These are phyloP conservation scores for Bimuria novae-zelandiae DNA, from an alignment of 2,329 filamentous ascomycete genomes.

Conservation along the genomic window DNA sequence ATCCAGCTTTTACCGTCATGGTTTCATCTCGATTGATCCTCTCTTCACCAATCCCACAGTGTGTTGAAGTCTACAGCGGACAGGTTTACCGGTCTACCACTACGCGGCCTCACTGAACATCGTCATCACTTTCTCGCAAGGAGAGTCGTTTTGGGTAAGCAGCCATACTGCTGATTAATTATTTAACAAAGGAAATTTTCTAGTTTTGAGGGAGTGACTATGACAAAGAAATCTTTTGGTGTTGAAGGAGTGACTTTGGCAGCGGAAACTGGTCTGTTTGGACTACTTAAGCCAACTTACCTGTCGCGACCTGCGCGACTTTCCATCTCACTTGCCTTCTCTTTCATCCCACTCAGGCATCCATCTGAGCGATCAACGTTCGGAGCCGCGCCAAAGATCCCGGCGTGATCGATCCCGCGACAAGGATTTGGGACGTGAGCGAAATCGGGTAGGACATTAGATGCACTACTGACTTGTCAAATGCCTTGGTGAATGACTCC, in stretches of 20 bases:
- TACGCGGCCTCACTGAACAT: not conserved
- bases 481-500: conserved; percentile 1
- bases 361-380: conserved; percentile 5
- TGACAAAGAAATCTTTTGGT: not conserved
- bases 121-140: not conserved
- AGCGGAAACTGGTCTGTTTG: not conserved
- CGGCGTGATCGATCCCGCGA: conserved; percentile 16
- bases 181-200: not conserved
- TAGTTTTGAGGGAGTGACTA: not conserved
- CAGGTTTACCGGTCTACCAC: not conserved
- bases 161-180: not conserved
- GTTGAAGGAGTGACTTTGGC: not conserved
- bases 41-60: too few species aligned
- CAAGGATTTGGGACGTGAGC: conserved; percentile 17
- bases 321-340: not conserved
- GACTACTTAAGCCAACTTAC: conserved; percentile 69
- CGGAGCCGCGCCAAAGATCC: conserved; percentile 7
- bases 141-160: not conserved
- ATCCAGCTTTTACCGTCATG: not conserved
- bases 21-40: not conserved
- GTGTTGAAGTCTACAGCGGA: not conserved
- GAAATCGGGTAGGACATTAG: conserved; percentile 7
- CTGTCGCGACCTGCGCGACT: conserved; percentile 2
- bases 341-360: not conserved
- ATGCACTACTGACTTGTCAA: conserved; percentile 5